Conservation (phyloP, 768 basidiomycete genomes). For the Mrakia gelida region DNA sequence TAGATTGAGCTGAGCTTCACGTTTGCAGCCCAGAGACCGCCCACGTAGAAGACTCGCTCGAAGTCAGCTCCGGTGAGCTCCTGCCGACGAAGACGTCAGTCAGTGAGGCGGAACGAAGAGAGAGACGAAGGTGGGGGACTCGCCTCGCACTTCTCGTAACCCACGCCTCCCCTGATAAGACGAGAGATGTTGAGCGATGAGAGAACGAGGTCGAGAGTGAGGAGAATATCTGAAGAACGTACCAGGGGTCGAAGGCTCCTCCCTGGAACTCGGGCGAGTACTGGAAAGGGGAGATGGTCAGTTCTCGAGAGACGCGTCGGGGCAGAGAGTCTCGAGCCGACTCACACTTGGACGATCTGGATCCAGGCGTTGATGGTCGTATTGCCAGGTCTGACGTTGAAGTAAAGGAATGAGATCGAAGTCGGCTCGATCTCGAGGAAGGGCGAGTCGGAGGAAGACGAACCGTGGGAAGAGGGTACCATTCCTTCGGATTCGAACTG, state of each 20-base stretch:
- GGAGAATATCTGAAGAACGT: neutral
- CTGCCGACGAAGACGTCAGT: neutral
- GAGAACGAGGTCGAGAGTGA: neutral
- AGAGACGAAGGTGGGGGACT: neutral
- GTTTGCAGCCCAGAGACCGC: slow-evolving; percentile 66
- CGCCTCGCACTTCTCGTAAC: slow-evolving; percentile 16
- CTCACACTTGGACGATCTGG: slow-evolving; percentile 50
- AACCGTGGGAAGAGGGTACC: slow-evolving; percentile 58
- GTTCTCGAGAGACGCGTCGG: neutral
- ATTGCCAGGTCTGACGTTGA: slow-evolving; percentile 51
- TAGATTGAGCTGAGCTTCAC: slow-evolving; percentile 73
- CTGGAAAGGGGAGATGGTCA: slow-evolving; percentile 46
- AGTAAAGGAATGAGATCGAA: neutral
- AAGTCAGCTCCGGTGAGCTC: slow-evolving; percentile 28
- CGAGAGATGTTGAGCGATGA: neutral
- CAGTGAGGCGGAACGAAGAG: neutral
- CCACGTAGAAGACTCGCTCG: slow-evolving; percentile 59
- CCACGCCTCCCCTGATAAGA: slow-evolving; percentile 52
- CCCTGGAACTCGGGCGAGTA: slow-evolving; percentile 70
- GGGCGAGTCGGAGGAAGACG: neutral
- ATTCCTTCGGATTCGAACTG: slow-evolving; percentile 58
- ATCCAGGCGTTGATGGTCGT: slow-evolving; percentile 54
- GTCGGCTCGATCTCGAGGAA: no score
- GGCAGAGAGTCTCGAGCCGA: neutral
- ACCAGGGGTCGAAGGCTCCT: slow-evolving; percentile 72